Percentiles rank a stretch among this genome's conserved stretches.
Conservation (phyloP, 164 flowering plant species). For the Annona cherimola region DNA sequence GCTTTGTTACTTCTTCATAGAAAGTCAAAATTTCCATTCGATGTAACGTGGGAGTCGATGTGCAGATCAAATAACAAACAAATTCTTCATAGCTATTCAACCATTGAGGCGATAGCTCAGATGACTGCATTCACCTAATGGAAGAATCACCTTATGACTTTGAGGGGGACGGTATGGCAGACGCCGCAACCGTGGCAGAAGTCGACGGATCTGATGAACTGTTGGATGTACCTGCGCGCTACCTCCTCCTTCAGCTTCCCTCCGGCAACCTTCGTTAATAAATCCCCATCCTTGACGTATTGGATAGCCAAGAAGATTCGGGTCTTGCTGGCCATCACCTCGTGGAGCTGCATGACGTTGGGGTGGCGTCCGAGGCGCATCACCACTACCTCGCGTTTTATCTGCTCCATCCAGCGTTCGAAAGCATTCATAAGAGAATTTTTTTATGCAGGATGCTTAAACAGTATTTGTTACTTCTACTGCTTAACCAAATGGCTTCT, state of each 20-base stretch:
- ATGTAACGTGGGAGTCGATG: too few relatives aligned
- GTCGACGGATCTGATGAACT: conserved; percentile 54
- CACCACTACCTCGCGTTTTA: conserved; percentile 56
- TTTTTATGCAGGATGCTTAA: too few relatives aligned
- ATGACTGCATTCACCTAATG: too few relatives aligned
- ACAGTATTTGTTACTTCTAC: conserved; percentile 1
- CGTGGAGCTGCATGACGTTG: conserved; percentile 47
- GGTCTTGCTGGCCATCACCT: conserved; percentile 63
- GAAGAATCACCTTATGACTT: too few relatives aligned
- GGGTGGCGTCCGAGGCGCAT: conserved; percentile 64
- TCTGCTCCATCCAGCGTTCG: conserved; percentile 60
- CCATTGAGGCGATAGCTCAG: too few relatives aligned
- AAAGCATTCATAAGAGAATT: too few relatives aligned
- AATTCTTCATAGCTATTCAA: too few relatives aligned
- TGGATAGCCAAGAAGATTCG: conserved; percentile 73
- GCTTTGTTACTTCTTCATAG: too few relatives aligned
- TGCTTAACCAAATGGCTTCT: conserved; percentile 6
- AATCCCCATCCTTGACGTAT: conserved; percentile 63
- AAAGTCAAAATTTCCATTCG: too few relatives aligned
- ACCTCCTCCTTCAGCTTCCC: conserved; percentile 53
- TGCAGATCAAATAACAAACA: too few relatives aligned
- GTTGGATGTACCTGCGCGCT: conserved; percentile 51
- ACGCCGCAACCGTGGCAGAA: conserved; percentile 66
- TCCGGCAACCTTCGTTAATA: conserved; percentile 23
- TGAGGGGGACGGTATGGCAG: conserved; percentile 64